phyloP scores from a whole-genome alignment of 352 stramenopile genomes.

The Phytophthora hibernalis region DNA sequence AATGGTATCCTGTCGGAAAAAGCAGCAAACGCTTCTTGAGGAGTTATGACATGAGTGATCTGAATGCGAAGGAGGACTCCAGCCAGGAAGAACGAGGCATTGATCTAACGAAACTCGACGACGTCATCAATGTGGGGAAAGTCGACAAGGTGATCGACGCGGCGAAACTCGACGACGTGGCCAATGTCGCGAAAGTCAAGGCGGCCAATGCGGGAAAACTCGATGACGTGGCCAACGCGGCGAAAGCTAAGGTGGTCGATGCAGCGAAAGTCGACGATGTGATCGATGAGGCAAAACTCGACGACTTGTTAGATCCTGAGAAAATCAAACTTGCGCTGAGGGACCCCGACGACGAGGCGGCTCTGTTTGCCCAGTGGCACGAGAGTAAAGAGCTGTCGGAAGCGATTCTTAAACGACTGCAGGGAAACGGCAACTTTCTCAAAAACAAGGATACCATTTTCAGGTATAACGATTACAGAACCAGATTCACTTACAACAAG shows the following conservation, averaged over 20 bases:
- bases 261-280: slow-evolving; percentile 3
- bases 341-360: not conserved
- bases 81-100: slow-evolving; percentile 11
- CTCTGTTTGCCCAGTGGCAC: slow-evolving; percentile 11
- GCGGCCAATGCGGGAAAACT: not conserved
- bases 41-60: slow-evolving; percentile 2
- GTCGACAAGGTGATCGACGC: not conserved
- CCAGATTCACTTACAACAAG: not conserved
- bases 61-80: not conserved
- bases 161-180: not conserved
- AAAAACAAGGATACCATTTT: slow-evolving; percentile 9
- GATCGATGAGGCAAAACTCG: slow-evolving; percentile 1
- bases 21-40: not conserved
- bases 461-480: slow-evolving; percentile 12
- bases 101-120: slow-evolving; percentile 2
- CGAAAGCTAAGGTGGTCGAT: too few species aligned
- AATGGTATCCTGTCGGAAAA: not conserved
- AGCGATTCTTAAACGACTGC: not conserved
- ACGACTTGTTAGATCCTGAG: slow-evolving; percentile 4
- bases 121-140: slow-evolving; percentile 3
- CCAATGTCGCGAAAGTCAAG: too few species aligned
- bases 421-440: not conserved
- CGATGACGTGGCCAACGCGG: not conserved
- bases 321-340: slow-evolving; percentile 8
- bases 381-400: not conserved